phyloP scores from a whole-genome alignment of 1,284 basidiomycete genomes.

The Malassezia globosa region DNA sequence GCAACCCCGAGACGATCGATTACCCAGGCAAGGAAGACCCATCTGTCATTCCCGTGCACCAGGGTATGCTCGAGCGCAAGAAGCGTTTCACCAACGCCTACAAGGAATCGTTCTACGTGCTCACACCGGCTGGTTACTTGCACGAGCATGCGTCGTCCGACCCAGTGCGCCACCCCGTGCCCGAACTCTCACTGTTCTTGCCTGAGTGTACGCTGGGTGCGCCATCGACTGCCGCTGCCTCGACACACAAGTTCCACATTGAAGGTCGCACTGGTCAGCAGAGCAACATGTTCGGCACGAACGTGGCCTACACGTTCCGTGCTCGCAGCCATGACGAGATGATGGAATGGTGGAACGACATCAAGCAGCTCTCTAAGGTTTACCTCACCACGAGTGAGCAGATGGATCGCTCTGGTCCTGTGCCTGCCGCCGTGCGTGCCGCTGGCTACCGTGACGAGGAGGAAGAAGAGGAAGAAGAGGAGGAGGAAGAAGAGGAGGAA shows the following conservation, averaged over 20 bases:
- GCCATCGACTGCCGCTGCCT: conserved; percentile 61
- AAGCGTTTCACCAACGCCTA: conserved; percentile 88
- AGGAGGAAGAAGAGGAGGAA: conserved; percentile 51
- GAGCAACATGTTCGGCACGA: conserved; percentile 53
- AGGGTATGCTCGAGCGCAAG: conserved; percentile 86
- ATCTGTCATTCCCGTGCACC: conserved; percentile 74
- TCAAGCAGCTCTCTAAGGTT: conserved; percentile 86
- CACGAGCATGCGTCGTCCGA: conserved; percentile 81
- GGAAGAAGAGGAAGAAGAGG: conserved; percentile 58
- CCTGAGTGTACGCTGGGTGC: conserved; percentile 93
- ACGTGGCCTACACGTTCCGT: conserved; percentile 77
- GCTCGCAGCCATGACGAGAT: conserved; percentile 83
- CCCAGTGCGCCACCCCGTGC: conserved; percentile 56
- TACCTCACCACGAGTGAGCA: conserved; percentile 90
- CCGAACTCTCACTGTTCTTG: conserved; percentile 79
- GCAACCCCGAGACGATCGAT: conserved; percentile 55
- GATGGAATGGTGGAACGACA: conserved; percentile 99
- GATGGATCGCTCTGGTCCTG: conserved; percentile 83
- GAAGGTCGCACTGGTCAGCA: conserved; percentile 70
- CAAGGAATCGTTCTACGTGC: conserved; percentile 66
- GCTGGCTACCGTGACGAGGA: conserved; percentile 61
- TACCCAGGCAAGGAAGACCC: conserved; percentile 93
- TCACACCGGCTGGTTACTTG: conserved; percentile 88
- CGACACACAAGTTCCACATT: conserved; percentile 92
- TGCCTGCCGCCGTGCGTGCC: conserved; percentile 78